phyloP scores from a whole-genome alignment of 2,329 filamentous ascomycete genomes.

The Neonectria punicea region DNA sequence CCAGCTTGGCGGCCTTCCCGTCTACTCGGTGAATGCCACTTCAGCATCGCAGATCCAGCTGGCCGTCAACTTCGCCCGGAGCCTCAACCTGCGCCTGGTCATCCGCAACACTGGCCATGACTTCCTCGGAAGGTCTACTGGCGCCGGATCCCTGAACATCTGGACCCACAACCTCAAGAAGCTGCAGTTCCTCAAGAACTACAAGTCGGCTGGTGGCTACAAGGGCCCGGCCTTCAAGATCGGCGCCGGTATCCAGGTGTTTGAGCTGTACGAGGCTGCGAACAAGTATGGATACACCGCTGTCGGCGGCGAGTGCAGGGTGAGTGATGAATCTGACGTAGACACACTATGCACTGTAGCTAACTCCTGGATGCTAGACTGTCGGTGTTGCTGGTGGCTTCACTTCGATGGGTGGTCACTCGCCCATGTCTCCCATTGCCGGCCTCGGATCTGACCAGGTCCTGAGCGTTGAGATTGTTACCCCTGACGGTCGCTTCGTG shows the following conservation, averaged over 20 bases:
- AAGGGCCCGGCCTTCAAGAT: conserved; percentile 63
- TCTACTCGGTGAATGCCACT: conserved; percentile 53
- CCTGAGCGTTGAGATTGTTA: conserved; percentile 61
- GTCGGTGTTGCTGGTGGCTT: conserved; percentile 45
- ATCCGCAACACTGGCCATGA: conserved; percentile 61
- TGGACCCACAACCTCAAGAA: conserved; percentile 67
- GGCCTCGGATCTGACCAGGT: conserved; percentile 60
- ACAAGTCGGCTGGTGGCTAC: conserved; percentile 44
- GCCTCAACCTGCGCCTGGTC: conserved; percentile 56
- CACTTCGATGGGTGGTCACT: conserved; percentile 58
- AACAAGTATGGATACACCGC: conserved; percentile 57
- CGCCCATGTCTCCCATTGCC: conserved; percentile 56
- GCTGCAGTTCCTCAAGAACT: conserved; percentile 37
- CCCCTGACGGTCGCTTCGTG: conserved; percentile 54
- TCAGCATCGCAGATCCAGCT: conserved; percentile 57
- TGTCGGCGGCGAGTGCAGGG: conserved; percentile 62
- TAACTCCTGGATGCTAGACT: conserved; percentile 28
- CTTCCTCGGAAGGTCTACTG: conserved; percentile 65
- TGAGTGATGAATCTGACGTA: conserved; percentile 21
- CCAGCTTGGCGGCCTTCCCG: conserved; percentile 53
- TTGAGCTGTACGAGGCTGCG: conserved; percentile 63
- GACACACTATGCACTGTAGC: not conserved
- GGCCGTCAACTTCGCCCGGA: conserved; percentile 57
- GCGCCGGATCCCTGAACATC: conserved; percentile 64
- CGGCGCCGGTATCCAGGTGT: conserved; percentile 63